These are phyloP conservation scores for Pseudogymnoascus sp. DNA, from an alignment of 2,329 filamentous ascomycete genomes.

Conservation along the genomic window DNA sequence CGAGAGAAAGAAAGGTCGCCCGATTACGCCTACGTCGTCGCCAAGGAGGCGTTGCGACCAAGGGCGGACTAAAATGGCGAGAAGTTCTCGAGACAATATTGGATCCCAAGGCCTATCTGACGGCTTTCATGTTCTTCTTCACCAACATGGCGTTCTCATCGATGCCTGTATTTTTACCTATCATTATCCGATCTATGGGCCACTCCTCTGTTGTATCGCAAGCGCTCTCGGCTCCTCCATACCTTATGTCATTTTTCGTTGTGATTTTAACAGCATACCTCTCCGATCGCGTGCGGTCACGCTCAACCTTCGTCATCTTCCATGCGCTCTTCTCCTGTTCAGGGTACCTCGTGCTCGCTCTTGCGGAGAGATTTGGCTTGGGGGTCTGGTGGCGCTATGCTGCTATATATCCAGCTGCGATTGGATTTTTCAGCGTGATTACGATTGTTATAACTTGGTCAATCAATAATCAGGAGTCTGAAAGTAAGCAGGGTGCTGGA, in stretches of 20 bases:
- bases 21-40: slow-evolving; percentile 50
- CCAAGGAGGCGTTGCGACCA: slow-evolving; percentile 9
- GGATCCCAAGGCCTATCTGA: slow-evolving; percentile 66
- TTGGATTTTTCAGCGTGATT: slow-evolving; percentile 77
- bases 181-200: slow-evolving; percentile 69
- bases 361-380: slow-evolving; percentile 42
- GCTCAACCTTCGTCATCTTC: slow-evolving; percentile 57
- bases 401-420: slow-evolving; percentile 67
- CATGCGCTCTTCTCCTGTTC: slow-evolving; percentile 58
- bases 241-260: slow-evolving; percentile 62
- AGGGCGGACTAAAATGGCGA: slow-evolving; percentile 38
- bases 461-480: slow-evolving; percentile 71
- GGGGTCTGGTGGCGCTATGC: slow-evolving; percentile 52
- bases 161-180: slow-evolving; percentile 79
- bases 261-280: slow-evolving; percentile 64
- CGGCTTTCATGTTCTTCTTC: slow-evolving; percentile 76
- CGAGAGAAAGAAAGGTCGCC: slow-evolving; percentile 60
- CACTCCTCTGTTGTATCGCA: slow-evolving; percentile 60
- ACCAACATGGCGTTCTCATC: slow-evolving; percentile 83
- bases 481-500: slow-evolving; percentile 61
- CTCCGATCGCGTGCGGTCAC: slow-evolving; percentile 57
- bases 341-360: slow-evolving; percentile 52
- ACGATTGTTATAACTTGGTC: slow-evolving; percentile 82
- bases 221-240: slow-evolving; percentile 73
- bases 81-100: slow-evolving; percentile 50